Evolutionary conservation across 169 alveolate species (phyloP).

Genomic region (Plasmodium relictum): DNA sequence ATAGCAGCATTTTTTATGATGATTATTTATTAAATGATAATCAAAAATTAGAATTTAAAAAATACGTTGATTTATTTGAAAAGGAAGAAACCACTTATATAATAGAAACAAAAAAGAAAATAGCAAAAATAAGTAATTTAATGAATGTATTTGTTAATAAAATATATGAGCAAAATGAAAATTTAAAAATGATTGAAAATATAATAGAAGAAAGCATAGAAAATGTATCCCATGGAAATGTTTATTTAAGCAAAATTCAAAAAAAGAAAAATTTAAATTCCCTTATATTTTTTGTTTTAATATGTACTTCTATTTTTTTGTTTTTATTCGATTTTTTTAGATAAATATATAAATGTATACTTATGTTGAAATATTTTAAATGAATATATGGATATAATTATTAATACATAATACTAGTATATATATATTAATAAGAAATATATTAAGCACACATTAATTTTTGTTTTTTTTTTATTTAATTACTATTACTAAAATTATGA

Average conservation of each 20-base stretch:
- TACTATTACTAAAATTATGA: too few species aligned
- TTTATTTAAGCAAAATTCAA: slow-evolving; percentile 48
- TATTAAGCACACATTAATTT: too few species aligned
- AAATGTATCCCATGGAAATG: slow-evolving; percentile 68
- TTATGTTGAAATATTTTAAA: too few species aligned
- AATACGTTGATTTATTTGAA: slow-evolving; percentile 63
- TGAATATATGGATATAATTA: too few species aligned
- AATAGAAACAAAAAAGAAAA: slow-evolving; percentile 68
- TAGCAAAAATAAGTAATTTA: slow-evolving; percentile 68
- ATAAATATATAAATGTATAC: background rate
- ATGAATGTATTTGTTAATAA: slow-evolving; percentile 70
- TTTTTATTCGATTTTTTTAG: slow-evolving; percentile 49
- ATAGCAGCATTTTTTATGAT: background rate
- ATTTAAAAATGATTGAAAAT: slow-evolving; percentile 61
- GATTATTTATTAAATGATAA: background rate
- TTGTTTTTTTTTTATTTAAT: too few species aligned
- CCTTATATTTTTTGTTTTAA: slow-evolving; percentile 47
- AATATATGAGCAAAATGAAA: slow-evolving; percentile 74
- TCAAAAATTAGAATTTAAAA: slow-evolving; percentile 62
- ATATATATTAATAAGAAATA: too few species aligned
- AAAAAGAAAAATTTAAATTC: slow-evolving; percentile 67
- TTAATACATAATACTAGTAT: too few species aligned
- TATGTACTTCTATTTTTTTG: slow-evolving; percentile 56
- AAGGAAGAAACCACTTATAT: slow-evolving; percentile 73
- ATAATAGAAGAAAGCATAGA: slow-evolving; percentile 70